phyloP scores from a whole-genome alignment of 257 asterid species.

The Cinchona pubescens region DNA sequence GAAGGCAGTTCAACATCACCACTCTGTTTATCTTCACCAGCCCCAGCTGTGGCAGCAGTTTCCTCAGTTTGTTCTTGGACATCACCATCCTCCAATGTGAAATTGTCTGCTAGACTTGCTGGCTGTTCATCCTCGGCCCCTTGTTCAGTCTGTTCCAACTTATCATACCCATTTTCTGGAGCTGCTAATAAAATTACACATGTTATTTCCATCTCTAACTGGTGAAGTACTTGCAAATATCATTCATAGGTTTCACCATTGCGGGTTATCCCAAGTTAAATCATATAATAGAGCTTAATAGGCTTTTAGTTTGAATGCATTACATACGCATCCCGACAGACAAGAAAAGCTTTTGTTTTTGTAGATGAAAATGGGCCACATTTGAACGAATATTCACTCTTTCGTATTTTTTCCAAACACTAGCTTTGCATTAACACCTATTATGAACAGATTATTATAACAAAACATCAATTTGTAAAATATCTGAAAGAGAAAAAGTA shows the following conservation, averaged over 20 bases:
- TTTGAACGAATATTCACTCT: not conserved
- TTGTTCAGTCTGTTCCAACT: constrained; percentile 21
- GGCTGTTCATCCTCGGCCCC: constrained; percentile 25
- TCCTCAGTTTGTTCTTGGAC: constrained; percentile 39
- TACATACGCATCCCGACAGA: not conserved
- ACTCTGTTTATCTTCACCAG: constrained; percentile 21
- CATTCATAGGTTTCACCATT: not conserved
- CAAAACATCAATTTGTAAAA: no score
- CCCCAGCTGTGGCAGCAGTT: constrained; percentile 16
- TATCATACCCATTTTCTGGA: constrained; percentile 31
- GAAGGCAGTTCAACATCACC: constrained; percentile 22
- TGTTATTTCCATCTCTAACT: constrained; percentile 2
- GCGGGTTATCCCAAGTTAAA: not conserved
- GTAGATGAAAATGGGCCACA: not conserved
- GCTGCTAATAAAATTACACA: constrained; percentile 26
- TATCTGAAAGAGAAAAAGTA: no score
- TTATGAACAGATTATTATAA: no score
- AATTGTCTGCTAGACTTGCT: constrained; percentile 22
- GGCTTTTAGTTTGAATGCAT: not conserved
- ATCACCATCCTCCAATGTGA: constrained; percentile 19
- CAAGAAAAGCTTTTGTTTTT: not conserved
- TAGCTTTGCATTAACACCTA: no score
- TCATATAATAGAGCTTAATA: not conserved
- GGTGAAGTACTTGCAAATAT: not conserved
- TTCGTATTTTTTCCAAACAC: no score